Evolutionary conservation across 1,139 yeast species (phyloP), one percentile per base, ranked within the genome.

Genomic region (Nakaseomyces sp.): DNA sequence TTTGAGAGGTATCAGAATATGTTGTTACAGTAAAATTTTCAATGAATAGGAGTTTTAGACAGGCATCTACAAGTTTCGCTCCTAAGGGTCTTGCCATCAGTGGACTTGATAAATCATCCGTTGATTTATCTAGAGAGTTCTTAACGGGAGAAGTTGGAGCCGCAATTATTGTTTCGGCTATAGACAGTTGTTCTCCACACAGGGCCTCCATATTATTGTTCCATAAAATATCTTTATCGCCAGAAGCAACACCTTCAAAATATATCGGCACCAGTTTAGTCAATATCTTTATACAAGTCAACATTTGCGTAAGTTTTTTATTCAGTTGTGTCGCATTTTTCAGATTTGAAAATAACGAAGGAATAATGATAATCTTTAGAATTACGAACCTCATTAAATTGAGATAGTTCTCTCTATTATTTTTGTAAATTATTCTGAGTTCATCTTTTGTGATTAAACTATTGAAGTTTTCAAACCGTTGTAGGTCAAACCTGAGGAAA

Each of bases 241-340:
- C 38, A 10, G 5, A 10, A 20, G 18, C 16, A 13, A 35, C 13
- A 20, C 28, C 28, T 56, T 80, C 96, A 55, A 74, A 84, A 10
- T 83, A 56, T 46, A 77, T 74, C 0, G 96, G 96, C 15, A 85
- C 50, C 3, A 85, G 45, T 45, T 79, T 73, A 1, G 88, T 77
- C 39, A 89, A 62, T 7, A 83, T 63, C 29, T 96, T 71, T 12
- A 81, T 57, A 53, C 88, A 79, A 50, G 80, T 82, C 37, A 84
- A 63, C 13, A 76, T 48, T 28, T 50, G 48, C 12, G 47, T 44
- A 24, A 50, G 42, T 31, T 48, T 39, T 12, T 41, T 40, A 26
- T 50, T 48, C 35, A 54, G 44, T 22, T 39, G 41, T 7, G 45
- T 37, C 9, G 42, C 12, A 5, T 37, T 37, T 6, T 22, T 20